Base-by-base conservation (phyloP, 73 alveolate species). In the Urostyla sp. region DNA sequence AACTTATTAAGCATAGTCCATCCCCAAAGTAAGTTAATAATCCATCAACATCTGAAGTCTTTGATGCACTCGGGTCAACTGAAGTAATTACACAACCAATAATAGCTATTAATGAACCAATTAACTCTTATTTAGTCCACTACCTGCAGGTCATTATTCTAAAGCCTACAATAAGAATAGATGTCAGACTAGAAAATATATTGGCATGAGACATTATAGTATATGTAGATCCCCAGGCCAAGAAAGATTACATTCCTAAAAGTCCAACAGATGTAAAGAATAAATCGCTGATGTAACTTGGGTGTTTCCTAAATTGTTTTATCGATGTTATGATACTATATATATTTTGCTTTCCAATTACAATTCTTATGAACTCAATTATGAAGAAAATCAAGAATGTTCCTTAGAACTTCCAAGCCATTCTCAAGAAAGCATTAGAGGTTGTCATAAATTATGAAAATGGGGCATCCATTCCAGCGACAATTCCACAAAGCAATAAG, bases 151-250 rank as follows among this genome's bases (percentile, higher is more conserved):
- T 49, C 58, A 69, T 8, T 18, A 69, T 5, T 26, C 53, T 45
- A n/a, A 34, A 69, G 0, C 20, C 11, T 6, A 69, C 83, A 48
- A 69, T 59, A n/a, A 69, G 34, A 5, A 69, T 69, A 10, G 83
- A 67, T 8, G 72, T 48, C 23, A 69, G 38, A 69, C 83, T 69
- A 13, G 83, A 69, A 49, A 48, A 69, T 49, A 69, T 20, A 48
- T 69, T 69, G 6, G 83, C 83, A 69, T 69, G 83, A 0, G 83
- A 69, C 83, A 69, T 69, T 26, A 69, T 69, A 7, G 83, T 69
- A 35, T 69, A 69, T 1, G 72, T 59, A 13, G 83, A 67, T 20
- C 83, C 83, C 83, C 83, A 69, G 34, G 67, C 7, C 23, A 69
- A 34, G 31, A 69, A 69, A 6, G 83, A 69, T 69, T 69, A 24